Percentiles rank a stretch among this genome's conserved stretches.
Conservation (phyloP, 441 rosid species). For the Jatropha podagrica region DNA sequence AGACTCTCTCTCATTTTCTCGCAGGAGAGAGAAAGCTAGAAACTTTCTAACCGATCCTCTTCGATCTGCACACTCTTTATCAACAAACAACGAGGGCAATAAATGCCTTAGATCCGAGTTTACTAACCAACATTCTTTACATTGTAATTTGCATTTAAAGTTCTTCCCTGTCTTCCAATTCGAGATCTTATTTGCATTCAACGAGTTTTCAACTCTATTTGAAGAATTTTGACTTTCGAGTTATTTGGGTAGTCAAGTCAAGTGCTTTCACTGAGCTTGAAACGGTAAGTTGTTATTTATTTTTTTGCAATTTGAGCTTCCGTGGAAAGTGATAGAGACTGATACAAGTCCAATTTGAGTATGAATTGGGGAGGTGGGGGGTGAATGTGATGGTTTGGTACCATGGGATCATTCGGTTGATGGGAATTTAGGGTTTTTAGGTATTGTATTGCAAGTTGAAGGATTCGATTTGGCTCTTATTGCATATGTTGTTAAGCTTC, state of each 20-base stretch:
- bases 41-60: constrained; percentile 26
- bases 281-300: constrained; percentile 23
- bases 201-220: constrained; percentile 12
- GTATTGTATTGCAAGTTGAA: constrained; percentile 10
- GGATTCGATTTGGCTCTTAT: constrained; percentile 24
- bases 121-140: constrained; percentile 27
- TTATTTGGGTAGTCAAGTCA: constrained; percentile 21
- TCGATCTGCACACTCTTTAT: constrained; percentile 25
- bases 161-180: constrained; percentile 14
- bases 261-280: constrained; percentile 13
- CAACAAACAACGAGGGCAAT: neutral
- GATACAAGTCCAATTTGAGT: constrained; percentile 23
- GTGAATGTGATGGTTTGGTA: constrained; percentile 24
- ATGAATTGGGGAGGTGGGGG: constrained; percentile 22
- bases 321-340: neutral
- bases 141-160: constrained; percentile 25
- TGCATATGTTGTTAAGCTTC: constrained; percentile 15
- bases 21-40: constrained; percentile 43
- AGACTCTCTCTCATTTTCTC: constrained; percentile 26
- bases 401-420: constrained; percentile 18
- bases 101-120: constrained; percentile 46
- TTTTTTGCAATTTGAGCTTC: constrained; percentile 18
- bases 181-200: constrained; percentile 31
- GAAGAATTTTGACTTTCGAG: constrained; percentile 21
- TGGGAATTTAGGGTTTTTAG: constrained; percentile 35